Evolutionary conservation across 352 stramenopile genomes (phyloP), one percentile per base, ranked within the genome.

Genomic region (Phytophthora pistaciae): DNA sequence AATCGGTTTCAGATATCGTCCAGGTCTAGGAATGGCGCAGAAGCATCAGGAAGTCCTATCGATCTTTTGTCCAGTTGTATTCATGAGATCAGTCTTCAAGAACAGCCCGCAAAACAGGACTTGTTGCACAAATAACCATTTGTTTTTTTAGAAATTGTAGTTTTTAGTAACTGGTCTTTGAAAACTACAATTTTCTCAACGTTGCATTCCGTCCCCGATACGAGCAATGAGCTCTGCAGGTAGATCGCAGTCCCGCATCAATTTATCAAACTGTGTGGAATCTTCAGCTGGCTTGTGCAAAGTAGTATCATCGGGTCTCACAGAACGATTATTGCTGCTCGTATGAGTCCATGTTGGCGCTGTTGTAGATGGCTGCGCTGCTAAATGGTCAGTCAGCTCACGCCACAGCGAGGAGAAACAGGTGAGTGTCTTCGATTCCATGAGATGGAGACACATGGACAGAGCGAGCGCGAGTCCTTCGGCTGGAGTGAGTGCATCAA

Each of bases 381-480:
- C 25, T 23, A 80, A 52, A 20, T 71, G 29, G 8, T 67, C 50
- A 0, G 60, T 74, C 8, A 84, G 64, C 29, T 82, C 77, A 40
- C 54, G 65, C 74, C 77, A 84, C 14, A 72, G 56, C 9, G 77
- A 82, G 9, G 67, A 69, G 18, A 84, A 78, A 25, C 74, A 82
- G 2, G 75, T 74, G n/a, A 60, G 9, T 14, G 56, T 76, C 27
- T 72, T 61, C 9, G 48, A 25, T 23, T 72, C 74, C 36, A 82
- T 72, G 10, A 84, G 50, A 50, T 84, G 71, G 10, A 71, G 44
- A 10, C 77, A 84, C 52, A 82, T 59, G 7, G 77, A 75, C 8
- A 74, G 7, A 20, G 74, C 77, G 23, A 84, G 55, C 13, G 71
- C 70, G 5, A 84, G 61, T 7, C 77, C 77, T 69, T 84, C 77